Conservation (phyloP, 2,329 filamentous ascomycete genomes). For the Chrysoporthe deuterocubensis region DNA sequence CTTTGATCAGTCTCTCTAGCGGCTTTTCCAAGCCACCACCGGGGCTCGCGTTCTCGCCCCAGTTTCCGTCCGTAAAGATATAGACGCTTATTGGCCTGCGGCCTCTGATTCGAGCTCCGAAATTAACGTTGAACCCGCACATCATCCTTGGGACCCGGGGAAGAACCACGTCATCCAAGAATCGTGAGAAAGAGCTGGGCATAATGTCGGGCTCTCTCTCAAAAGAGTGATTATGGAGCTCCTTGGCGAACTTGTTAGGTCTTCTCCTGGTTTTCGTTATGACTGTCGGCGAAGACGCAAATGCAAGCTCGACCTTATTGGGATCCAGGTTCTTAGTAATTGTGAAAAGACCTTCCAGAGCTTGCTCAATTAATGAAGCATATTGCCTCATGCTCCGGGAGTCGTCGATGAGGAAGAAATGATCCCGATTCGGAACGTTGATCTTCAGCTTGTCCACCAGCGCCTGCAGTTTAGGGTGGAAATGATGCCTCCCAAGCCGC, state of each 20-base stretch:
- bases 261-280: background rate
- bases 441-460: background rate
- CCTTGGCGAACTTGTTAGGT: background rate
- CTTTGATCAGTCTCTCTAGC: background rate
- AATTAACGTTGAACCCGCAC: background rate
- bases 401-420: background rate
- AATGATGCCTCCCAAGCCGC: background rate
- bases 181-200: background rate
- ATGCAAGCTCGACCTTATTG: background rate
- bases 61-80: background rate
- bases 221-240: background rate
- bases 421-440: background rate
- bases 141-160: background rate
- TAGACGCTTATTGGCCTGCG: background rate
- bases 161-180: background rate
- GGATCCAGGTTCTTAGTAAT: background rate
- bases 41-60: background rate
- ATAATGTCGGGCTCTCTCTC: background rate
- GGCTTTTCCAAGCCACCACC: background rate
- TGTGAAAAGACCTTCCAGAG: background rate
- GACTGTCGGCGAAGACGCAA: background rate
- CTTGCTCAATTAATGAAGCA: background rate
- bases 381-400: background rate
- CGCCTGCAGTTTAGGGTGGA: background rate
- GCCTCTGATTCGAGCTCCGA: background rate